Evolutionary conservation across 257 asterid genomes (phyloP), one percentile per base, ranked within the genome.

Genomic region (Jasminum sambac): DNA sequence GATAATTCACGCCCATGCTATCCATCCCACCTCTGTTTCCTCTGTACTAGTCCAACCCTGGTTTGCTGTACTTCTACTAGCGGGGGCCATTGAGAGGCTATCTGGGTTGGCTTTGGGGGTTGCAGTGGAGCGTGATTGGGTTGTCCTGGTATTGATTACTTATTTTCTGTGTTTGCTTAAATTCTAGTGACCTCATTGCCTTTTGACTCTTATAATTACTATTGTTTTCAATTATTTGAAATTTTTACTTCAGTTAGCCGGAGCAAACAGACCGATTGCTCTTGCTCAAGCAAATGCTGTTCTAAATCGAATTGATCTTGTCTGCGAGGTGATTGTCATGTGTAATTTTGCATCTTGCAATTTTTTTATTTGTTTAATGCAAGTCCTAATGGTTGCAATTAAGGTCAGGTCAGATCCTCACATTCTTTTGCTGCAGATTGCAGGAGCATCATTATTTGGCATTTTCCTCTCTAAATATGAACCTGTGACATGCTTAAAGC

Each of bases 101-200:
- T 86, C 93, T 73, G 98, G 99, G 57, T 78, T 94, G 78, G 93
- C 95, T 73, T 80, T 89, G 73, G 99, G 99, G 72, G 98, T 94
- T 75, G 95, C 98, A 11, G 81, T 82, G 83, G 96, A 94, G 83
- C 99, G 99, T 75, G 99, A 94, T 79, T 91, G 98, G 98, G 90
- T 91, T 81, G 96, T 94, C 78, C 72, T 91, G 99, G 96, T 94
- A 83, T 23, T 66, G 19, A 21, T 38, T 38, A 72, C 39, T 71
- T 69, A 40, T 43, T 77, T 67, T 61, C 63, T 65, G 26, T 65
- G 17, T 34, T 44, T 34, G 10, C 50, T 70, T 30, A 39, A 57
- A 30, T 62, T 24, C 60, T 17, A 26, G 58, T 36, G 61, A 36
- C 37, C 40, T 12, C 26, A 59, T n/a, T 57, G 44, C 14, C 12